Base-by-base conservation (phyloP, 1,284 basidiomycete genomes). In the Ceratobasidium sp. region DNA sequence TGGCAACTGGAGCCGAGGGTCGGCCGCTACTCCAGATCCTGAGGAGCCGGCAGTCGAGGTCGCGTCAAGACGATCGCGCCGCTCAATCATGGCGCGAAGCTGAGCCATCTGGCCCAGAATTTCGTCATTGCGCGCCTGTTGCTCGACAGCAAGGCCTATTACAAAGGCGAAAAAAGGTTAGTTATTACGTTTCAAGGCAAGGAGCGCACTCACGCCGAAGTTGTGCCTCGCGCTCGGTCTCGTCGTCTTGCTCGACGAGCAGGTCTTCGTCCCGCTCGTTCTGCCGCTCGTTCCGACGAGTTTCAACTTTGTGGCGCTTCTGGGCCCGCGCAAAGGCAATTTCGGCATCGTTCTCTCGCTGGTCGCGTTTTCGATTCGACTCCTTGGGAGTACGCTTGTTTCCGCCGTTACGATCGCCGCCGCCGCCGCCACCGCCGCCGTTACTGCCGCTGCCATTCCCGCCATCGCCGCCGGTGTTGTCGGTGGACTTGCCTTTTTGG, bases 191-290 rank as follows among this genome's bases (percentile, higher is more conserved):
- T n/a, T n/a, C n/a, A n/a, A 49, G 23, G 46, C 7, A 49, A 61
- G 7, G 23, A 15, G 33, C 20, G 15, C 33, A 67, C 42, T 18
- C 23, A 67, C 64, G 26, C 0, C 46, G 64, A 13, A 44, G 49
- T 9, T 46, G 64, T 10, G 64, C n/a, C 44, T 46, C 64, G 15
- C 64, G 64, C 44, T 49, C 44, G 44, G 44, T 44, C 46, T 67
- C 64, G 64, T 40, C 26, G 4, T 67, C 64, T 1, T 26, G 20
- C 46, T 67, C 64, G 10, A 67, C 64, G 23, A 51, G 26, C 64
- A 67, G 9, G 1, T 23, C 40, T 13, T 44, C 46, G 18, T 18
- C 39, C 4, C 46, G 64, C 3, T 67, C 44, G n/a, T n/a, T n/a
- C n/a, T n/a, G n/a, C n/a, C 64, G 20, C n/a, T 67, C 42, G n/a